Evolutionary conservation across 2,329 filamentous ascomycete genomes (phyloP), one percentile per base, ranked within the genome.

Genomic region (Zarea fungicola): DNA sequence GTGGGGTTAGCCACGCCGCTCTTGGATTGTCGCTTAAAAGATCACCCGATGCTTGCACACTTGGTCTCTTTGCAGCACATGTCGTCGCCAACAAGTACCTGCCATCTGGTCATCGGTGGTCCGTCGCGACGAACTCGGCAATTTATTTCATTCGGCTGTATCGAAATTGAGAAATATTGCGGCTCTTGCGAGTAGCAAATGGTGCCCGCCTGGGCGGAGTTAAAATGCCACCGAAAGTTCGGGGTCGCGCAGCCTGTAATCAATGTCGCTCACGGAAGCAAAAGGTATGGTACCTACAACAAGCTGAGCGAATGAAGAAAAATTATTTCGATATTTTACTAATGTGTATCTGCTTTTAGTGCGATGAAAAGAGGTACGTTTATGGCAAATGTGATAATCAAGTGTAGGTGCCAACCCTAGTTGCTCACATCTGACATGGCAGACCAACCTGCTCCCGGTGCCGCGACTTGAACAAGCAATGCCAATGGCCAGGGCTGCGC

Each of bases 201-300:
- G 37, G 32, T 42, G 43, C 21, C 9, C 6, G 22, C 19, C 11
- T 19, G 14, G 22, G 31, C n/a, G 16, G 22, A 11, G 32, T 16
- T 16, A 16, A 23, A n/a, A 45, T 45, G 42, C 42, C 42, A 45
- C 21, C 42, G 5, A 35, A 45, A 14, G n/a, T 32, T 6, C 48
- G 56, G 26, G 55, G 56, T 26, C 51, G 49, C 6, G 56, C 56
- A 5, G 56, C 56, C 2, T 58, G 56, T 42, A 53, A 54, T 16
- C 52, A 47, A 7, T 58, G 56, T 37, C 56, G 56, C n/a, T 29
- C 52, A 14, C 45, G 55, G 23, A 58, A 58, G 43, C 56, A 55
- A 49, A 58, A 58, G 54, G 55, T 55, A 11, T 11, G 43, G 6
- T 6, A 18, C 2, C 14, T 18, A 4, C 28, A 10, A 22, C 36